Base-by-base conservation (phyloP, 192 early-diverging fungal genomes). In the Coemansia sp. region DNA sequence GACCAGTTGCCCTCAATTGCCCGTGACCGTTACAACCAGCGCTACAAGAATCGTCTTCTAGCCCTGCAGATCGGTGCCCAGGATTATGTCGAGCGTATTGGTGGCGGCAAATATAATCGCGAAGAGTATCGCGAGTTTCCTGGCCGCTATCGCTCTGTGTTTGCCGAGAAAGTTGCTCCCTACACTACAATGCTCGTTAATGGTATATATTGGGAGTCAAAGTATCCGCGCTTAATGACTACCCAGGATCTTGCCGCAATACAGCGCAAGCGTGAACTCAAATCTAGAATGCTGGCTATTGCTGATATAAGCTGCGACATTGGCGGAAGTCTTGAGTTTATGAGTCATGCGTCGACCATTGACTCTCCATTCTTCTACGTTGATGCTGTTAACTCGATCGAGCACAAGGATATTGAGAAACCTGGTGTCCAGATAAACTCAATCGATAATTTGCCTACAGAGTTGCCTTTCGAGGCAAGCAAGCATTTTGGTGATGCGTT, bases 261-360 rank as follows among this genome's bases (percentile, higher is more conserved):
- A 41, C 92, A 94, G 58, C 58, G 62, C 49, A 70, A 86, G 49
- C 83, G 84, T 38, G 74, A 87, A 38, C 83, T 88, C 31, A 85
- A 83, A 49, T 75, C 88, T 38, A 76, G 92, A 55, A 84, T 98
- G 85, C 81, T 96, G 54, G 82, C 87, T 28, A 72, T 98, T 47
- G 91, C 94, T 12, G 97, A 98, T 62, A 92, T 98, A 48, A 90
- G 89, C 44, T 97, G 95, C 62, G 97, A 98, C 62, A 91, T 97
- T 60, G 84, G 88, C 64, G 97, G 97, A 0, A 90, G 93, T 26
- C 86, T 98, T 48, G 97, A 98, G 76, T 97, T 95, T 77, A 90
- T 95, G 85, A 89, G 88, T 54, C 91, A 93, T 53, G 83, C 90
- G 7, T 93, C 92, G 4, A 89, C 90, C 21, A 96, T 98, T 47